Evolutionary conservation across 306 rosid species (phyloP).

Genomic region (Trifolium repens): DNA sequence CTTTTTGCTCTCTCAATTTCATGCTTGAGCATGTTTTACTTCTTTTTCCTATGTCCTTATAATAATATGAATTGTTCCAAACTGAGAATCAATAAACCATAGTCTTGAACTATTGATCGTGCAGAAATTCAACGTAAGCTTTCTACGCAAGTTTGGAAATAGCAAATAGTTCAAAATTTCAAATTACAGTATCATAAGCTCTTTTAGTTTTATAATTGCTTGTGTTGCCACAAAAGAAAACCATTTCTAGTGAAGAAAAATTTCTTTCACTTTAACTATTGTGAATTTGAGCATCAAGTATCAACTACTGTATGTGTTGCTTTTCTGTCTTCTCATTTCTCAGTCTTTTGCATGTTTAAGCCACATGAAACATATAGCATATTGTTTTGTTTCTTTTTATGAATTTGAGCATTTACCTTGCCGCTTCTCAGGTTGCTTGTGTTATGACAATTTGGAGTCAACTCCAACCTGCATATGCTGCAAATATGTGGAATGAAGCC

Average conservation of each 20-base stretch:
- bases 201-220: background rate
- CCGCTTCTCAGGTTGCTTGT: slow-evolving; percentile 81
- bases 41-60: background rate
- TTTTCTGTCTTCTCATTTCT: slow-evolving; percentile 10
- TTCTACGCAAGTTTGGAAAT: slow-evolving; percentile 5
- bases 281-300: background rate
- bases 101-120: slow-evolving; percentile 27
- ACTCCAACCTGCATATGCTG: slow-evolving; percentile 85
- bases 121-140: slow-evolving; percentile 28
- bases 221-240: slow-evolving; percentile 11
- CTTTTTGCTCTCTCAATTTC: slow-evolving; percentile 19
- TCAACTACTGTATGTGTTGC: background rate
- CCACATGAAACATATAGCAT: slow-evolving; percentile 17
- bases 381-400: background rate
- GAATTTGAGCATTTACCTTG: slow-evolving; percentile 37
- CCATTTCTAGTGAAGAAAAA: slow-evolving; percentile 15
- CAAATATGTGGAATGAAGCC: slow-evolving; percentile 98
- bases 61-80: slow-evolving; percentile 24
- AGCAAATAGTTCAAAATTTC: slow-evolving; percentile 7
- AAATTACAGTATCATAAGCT: slow-evolving; percentile 12
- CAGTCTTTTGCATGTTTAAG: slow-evolving; percentile 22
- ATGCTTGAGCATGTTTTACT: background rate
- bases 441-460: slow-evolving; percentile 96
- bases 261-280: slow-evolving; percentile 11
- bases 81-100: slow-evolving; percentile 17